phyloP scores from a whole-genome alignment of 768 basidiomycete species.

The Coprinopsis cinerea region DNA sequence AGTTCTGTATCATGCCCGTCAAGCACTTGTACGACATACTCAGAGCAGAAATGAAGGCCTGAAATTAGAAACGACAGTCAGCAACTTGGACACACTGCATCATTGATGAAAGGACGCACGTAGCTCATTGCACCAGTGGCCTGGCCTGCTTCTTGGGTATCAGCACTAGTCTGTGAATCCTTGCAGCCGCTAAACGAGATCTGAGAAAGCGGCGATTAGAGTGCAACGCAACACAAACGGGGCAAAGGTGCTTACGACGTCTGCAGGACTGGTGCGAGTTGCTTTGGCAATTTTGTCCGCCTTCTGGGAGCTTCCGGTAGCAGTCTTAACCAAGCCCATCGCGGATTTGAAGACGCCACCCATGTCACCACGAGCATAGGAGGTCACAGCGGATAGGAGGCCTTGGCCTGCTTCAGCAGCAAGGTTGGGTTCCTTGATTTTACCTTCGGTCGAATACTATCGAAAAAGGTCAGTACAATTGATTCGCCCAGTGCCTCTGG shows the following conservation, averaged over 20 bases:
- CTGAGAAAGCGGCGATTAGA: slow-evolving; percentile 26
- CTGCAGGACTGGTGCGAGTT: slow-evolving; percentile 75
- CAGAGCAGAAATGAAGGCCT: slow-evolving; percentile 55
- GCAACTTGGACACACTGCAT: not conserved
- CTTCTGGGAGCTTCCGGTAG: slow-evolving; percentile 59
- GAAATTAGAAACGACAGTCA: slow-evolving; percentile 23
- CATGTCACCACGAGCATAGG: slow-evolving; percentile 77
- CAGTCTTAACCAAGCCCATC: slow-evolving; percentile 67
- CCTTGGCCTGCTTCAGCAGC: slow-evolving; percentile 85
- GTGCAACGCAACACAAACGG: not conserved
- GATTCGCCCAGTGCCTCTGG: not conserved
- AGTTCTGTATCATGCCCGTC: not conserved
- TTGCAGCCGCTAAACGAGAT: slow-evolving; percentile 86
- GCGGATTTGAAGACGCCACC: slow-evolving; percentile 72
- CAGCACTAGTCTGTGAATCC: slow-evolving; percentile 79
- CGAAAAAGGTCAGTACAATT: not conserved
- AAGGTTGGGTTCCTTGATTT: slow-evolving; percentile 90
- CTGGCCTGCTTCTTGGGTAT: slow-evolving; percentile 57
- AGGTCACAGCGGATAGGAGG: slow-evolving; percentile 67
- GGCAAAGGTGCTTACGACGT: slow-evolving; percentile 54
- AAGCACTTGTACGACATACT: slow-evolving; percentile 25
- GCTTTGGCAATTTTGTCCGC: slow-evolving; percentile 55
- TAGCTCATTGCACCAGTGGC: slow-evolving; percentile 79
- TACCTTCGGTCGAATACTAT: slow-evolving; percentile 92
- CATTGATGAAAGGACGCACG: slow-evolving; percentile 32